phyloP scores from a whole-genome alignment of 2,329 filamentous ascomycete genomes.

The Dothideomycetes sp. region DNA sequence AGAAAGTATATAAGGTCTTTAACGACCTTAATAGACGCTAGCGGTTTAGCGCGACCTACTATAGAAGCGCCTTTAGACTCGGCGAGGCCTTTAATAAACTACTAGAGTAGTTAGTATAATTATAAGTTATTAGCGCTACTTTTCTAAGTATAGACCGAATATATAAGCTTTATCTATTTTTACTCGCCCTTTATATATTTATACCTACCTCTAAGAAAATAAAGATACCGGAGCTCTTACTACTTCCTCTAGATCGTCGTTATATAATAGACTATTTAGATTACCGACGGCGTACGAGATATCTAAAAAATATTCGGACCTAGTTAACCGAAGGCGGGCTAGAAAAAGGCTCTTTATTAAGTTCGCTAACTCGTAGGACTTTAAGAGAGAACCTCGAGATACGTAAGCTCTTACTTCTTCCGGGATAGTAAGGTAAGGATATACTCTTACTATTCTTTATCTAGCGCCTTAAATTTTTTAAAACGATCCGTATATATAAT shows the following conservation, averaged over 20 bases:
- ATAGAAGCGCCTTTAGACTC: neutral
- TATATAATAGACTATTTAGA: neutral
- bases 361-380: neutral
- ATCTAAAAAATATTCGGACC: neutral
- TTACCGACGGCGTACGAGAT: neutral
- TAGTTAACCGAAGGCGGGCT: neutral
- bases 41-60: neutral
- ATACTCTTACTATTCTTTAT: neutral
- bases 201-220: neutral
- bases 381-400: no score
- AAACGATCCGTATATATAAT: neutral
- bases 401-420: no score
- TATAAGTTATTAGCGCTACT: neutral
- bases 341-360: neutral
- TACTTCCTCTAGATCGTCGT: neutral
- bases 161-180: neutral
- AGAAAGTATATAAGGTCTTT: neutral
- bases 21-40: neutral
- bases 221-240: neutral
- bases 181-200: neutral
- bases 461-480: neutral
- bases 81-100: neutral
- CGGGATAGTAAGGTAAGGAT: no score
- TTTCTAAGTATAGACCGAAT: neutral
- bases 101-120: neutral